phyloP scores from a whole-genome alignment of 306 rosid species.

The Gillenia trifoliata region DNA sequence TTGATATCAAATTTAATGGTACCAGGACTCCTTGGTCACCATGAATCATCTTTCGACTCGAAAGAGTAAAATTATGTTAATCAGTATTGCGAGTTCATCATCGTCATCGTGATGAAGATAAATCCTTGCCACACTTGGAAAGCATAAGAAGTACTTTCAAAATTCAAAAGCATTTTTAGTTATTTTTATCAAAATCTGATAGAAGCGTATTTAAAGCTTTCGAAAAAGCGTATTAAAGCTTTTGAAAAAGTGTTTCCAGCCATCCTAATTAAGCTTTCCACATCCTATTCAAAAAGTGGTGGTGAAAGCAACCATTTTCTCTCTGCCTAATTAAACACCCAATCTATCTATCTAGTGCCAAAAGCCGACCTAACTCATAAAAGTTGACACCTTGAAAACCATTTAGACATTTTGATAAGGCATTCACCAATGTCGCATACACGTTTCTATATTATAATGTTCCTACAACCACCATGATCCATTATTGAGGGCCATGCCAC shows the following conservation, averaged over 20 bases:
- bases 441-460: not conserved
- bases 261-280: not conserved
- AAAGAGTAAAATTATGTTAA: too few relatives aligned
- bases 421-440: not conserved
- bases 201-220: too few relatives aligned
- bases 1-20: too few relatives aligned
- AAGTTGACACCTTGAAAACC: not conserved
- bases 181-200: too few relatives aligned
- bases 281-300: not conserved
- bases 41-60: too few relatives aligned
- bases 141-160: not conserved
- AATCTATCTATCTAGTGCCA: not conserved
- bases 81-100: not conserved
- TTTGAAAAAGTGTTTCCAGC: too few relatives aligned
- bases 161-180: not conserved
- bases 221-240: too few relatives aligned
- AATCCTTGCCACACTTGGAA: not conserved
- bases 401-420: not conserved
- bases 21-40: too few relatives aligned
- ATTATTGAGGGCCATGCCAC: constrained; percentile 16
- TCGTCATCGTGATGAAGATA: too few relatives aligned
- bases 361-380: not conserved
- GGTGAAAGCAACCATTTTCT: not conserved
- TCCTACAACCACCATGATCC: constrained; percentile 10
- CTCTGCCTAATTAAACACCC: not conserved